A percentile compares a stretch with the other conserved stretches of the same genome.
These are phyloP conservation scores for Colletotrichum sojae DNA, from an alignment of 2,329 filamentous ascomycete genomes.

Conservation along the genomic window DNA sequence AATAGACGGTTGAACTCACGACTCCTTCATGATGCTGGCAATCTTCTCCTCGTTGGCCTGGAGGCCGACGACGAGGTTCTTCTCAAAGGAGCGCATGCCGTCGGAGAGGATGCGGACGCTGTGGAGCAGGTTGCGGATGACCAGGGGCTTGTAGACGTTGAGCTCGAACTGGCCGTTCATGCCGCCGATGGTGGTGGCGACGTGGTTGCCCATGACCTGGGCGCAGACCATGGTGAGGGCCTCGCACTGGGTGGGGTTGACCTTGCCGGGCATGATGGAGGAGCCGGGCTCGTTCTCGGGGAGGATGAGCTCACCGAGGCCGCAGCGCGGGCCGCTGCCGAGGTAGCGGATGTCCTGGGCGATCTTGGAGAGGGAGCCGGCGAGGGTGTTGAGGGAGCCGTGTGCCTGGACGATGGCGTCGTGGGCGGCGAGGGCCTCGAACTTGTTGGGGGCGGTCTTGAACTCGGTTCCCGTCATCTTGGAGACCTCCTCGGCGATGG, in stretches of 20 bases:
- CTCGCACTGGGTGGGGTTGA: constrained; percentile 99
- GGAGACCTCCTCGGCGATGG: constrained; percentile 89
- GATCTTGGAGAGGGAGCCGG: constrained; percentile 94
- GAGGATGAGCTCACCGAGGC: constrained; percentile 91
- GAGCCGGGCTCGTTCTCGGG: constrained; percentile 98
- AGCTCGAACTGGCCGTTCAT: constrained; percentile 99
- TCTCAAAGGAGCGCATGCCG: constrained; percentile 95
- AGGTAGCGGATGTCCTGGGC: constrained; percentile 98
- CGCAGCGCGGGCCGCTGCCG: constrained; percentile 94
- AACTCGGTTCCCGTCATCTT: constrained; percentile 95
- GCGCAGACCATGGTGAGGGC: constrained; percentile 97
- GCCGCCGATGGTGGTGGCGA: constrained; percentile 91
- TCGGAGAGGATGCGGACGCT: constrained; percentile 90
- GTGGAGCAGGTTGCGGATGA: constrained; percentile 96
- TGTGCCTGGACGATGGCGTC: constrained; percentile 96
- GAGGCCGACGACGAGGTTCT: constrained; percentile 89
- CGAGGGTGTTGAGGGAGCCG: constrained; percentile 93
- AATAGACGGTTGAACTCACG: constrained; percentile 68
- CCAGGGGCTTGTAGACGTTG: constrained; percentile 98
- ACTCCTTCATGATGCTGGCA: constrained; percentile 90
- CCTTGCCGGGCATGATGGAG: constrained; percentile 99
- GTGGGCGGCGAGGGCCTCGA: constrained; percentile 95
- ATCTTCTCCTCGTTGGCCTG: constrained; percentile 97
- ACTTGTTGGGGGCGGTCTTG: constrained; percentile 98
- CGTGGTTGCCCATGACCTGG: constrained; percentile 98